Conservation (phyloP, 2,329 filamentous ascomycete species). For the Sordariomycetes sp. region DNA sequence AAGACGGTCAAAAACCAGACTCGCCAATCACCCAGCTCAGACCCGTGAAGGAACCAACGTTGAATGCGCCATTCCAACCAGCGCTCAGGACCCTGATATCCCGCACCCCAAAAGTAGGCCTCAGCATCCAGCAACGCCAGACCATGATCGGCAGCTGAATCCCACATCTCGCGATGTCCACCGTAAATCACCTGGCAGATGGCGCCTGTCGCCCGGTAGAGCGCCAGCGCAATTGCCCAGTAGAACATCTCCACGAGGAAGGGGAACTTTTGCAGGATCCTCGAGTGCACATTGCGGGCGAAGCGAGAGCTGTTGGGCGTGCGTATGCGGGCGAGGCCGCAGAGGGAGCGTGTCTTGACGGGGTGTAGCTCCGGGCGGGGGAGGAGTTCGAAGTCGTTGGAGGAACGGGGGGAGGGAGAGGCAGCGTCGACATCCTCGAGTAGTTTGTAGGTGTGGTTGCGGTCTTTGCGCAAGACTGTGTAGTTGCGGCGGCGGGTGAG, state of each 20-base stretch:
- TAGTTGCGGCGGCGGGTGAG: constrained; percentile 24
- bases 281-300: constrained; percentile 48
- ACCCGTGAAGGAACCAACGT: constrained; percentile 42
- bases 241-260: constrained; percentile 69
- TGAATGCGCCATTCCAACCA: constrained; percentile 24
- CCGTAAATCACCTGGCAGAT: constrained; percentile 41
- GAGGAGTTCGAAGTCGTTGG: constrained; percentile 10
- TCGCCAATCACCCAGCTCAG: constrained; percentile 28
- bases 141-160: constrained; percentile 42
- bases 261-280: constrained; percentile 55
- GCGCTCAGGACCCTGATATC: constrained; percentile 22
- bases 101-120: constrained; percentile 35
- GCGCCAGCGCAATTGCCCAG: constrained; percentile 57
- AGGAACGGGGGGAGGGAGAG: constrained; percentile 10
- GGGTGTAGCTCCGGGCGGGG: constrained; percentile 6
- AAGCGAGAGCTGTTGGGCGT: constrained; percentile 56
- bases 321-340: constrained; percentile 23
- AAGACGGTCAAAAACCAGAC: constrained; percentile 48
- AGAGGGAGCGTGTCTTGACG: constrained; percentile 9
- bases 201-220: constrained; percentile 51
- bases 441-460: constrained; percentile 10
- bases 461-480: constrained; percentile 12
- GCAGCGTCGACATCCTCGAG: constrained; percentile 11
- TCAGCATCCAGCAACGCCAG: constrained; percentile 41
- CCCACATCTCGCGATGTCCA: constrained; percentile 33